Evolutionary conservation across 2,329 filamentous ascomycete species (phyloP), one percentile per base, ranked within the genome.

Genomic region (Stagonosporopsis chrysanthemi): DNA sequence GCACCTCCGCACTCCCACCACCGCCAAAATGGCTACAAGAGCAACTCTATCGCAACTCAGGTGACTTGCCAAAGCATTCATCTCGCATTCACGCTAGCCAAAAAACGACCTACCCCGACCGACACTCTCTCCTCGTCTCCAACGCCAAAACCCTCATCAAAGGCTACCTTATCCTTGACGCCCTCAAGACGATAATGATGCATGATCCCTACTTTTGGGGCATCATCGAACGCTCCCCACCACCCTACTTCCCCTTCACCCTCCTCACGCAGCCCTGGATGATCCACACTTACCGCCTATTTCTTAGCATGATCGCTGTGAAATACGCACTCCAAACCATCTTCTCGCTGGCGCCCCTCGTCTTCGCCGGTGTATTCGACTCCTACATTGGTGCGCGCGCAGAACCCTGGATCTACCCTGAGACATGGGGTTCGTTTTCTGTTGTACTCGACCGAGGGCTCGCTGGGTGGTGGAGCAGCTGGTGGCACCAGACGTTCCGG

Each of bases 401-500:
- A 43, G 84, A 84, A 67, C 68, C 84, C 2, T 89, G 85, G 84
- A 79, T 88, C 60, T 89, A 89, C 67, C 80, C 84, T 0, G 79
- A 83, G n/a, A 75, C 77, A 12, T 89, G 84, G 76, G 86, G 86
- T 0, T 70, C 78, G 2, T 81, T 82, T 61, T 36, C 67, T 0
- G 76, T 80, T 24, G 80, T 93, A 2, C 76, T 88, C 11, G 85
- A 92, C 60, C 81, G 86, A 56, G 93, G 94, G 0, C 80, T 97
- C 2, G 83, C 85, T 0, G 93, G 92, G 0, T 90, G 89, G 77
- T 98, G 94, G 94, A 88, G 90, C 41, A 82, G 81, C 22, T 94
- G 87, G 83, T 97, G 94, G 94, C 94, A 98, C 75, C 93, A 97
- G 76, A 88, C 89, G 2, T 96, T 97, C 78, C 89, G 92, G 0